Percentiles rank a stretch among this genome's conserved stretches.
These are phyloP conservation scores for Penicillium glabrum DNA, from an alignment of 2,329 filamentous ascomycete genomes.

Conservation along the genomic window DNA sequence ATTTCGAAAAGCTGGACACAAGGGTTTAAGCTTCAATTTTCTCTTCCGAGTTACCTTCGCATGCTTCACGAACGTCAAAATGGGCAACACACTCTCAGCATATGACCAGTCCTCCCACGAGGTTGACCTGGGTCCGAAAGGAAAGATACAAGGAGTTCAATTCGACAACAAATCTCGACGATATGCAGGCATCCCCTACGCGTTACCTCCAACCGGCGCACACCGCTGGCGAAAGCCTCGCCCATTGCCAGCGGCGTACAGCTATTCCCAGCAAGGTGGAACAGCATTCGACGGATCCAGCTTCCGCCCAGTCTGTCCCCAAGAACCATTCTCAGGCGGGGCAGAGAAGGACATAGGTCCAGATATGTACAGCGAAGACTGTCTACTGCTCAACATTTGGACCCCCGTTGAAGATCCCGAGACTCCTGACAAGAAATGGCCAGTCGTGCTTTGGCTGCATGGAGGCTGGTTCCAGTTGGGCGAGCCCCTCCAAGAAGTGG, in stretches of 20 bases:
- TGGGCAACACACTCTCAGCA: constrained; percentile 10
- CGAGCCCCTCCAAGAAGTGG: constrained; percentile 43
- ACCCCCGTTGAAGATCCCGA: constrained; percentile 34
- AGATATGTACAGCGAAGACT: constrained; percentile 47
- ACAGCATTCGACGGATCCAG: constrained; percentile 38
- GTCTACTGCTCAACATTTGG: constrained; percentile 53
- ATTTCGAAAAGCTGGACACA: background rate
- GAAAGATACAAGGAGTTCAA: constrained; percentile 18
- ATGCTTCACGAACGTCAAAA: background rate
- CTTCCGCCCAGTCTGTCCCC: constrained; percentile 43
- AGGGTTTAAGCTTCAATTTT: no score
- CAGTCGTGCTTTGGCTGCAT: constrained; percentile 34
- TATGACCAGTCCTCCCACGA: constrained; percentile 4
- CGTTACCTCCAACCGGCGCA: constrained; percentile 39
- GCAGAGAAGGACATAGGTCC: constrained; percentile 16
- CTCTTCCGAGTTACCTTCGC: background rate
- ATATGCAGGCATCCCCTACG: constrained; percentile 41
- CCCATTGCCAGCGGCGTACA: constrained; percentile 32
- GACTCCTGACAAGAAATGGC: constrained; percentile 24
- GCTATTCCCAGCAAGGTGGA: constrained; percentile 20
- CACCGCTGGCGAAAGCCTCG: constrained; percentile 42
- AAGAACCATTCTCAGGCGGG: constrained; percentile 32
- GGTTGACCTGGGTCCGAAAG: constrained; percentile 2
- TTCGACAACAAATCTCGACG: constrained; percentile 27
- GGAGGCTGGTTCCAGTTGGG: constrained; percentile 53